A percentile compares a stretch with the other conserved stretches of the same genome.
These are phyloP conservation scores for Omphalotus guepiniiformis DNA, from an alignment of 768 basidiomycete species.

Conservation along the genomic window DNA sequence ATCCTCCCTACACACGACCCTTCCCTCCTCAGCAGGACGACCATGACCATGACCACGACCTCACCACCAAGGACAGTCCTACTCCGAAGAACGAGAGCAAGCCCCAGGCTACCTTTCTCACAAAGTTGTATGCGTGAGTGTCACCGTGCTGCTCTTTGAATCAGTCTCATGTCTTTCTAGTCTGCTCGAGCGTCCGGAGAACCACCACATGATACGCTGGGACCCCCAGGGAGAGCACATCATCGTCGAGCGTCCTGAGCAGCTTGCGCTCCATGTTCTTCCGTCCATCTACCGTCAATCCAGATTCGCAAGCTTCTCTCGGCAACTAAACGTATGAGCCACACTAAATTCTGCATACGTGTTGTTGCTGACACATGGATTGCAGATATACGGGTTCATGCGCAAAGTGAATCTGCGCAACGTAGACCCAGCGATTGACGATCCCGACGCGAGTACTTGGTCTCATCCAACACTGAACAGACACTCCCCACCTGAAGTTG, in stretches of 20 bases:
- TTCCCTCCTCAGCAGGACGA: slow-evolving; percentile 4
- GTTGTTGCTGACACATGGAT: slow-evolving; percentile 21
- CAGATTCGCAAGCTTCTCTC: slow-evolving; percentile 94
- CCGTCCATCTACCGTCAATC: slow-evolving; percentile 95
- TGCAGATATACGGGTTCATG: slow-evolving; percentile 97
- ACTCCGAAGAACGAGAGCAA: slow-evolving; percentile 71
- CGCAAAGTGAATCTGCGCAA: slow-evolving; percentile 95
- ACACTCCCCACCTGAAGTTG: slow-evolving; percentile 84
- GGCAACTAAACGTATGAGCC: slow-evolving; percentile 87
- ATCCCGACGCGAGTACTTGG: slow-evolving; percentile 96
- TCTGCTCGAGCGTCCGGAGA: slow-evolving; percentile 85
- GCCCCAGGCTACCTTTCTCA: slow-evolving; percentile 92
- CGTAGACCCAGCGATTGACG: slow-evolving; percentile 91
- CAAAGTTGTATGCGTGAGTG: slow-evolving; percentile 91
- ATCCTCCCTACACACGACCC: slow-evolving; percentile 40
- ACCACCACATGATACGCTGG: slow-evolving; percentile 97
- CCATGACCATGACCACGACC: slow-evolving; percentile 23
- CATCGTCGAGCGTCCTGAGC: slow-evolving; percentile 91
- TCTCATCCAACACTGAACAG: slow-evolving; percentile 91
- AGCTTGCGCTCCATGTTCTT: slow-evolving; percentile 90
- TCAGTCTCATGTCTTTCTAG: no score
- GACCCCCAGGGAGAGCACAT: slow-evolving; percentile 91
- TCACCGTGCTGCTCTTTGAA: slow-evolving; percentile 4
- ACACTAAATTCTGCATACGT: slow-evolving; percentile 22
- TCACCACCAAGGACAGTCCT: slow-evolving; percentile 31